Evolutionary conservation across 2,329 filamentous ascomycete species (phyloP), one percentile per base, ranked within the genome.

Genomic region (Polychaeton citri): DNA sequence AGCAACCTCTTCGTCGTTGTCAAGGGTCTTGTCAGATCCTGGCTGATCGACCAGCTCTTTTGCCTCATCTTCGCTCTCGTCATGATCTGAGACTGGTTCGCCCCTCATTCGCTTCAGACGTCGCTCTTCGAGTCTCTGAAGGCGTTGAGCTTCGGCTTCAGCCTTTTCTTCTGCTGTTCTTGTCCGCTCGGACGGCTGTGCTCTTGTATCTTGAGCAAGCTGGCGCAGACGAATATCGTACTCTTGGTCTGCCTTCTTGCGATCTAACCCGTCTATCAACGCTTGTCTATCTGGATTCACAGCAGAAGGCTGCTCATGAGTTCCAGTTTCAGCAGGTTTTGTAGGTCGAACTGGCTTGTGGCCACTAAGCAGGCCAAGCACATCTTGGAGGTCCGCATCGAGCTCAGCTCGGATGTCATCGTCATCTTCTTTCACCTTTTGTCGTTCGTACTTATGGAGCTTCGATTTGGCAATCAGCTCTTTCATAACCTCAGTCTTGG

Each of bases 391-490:
- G 28, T 85, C 83, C 55, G 87, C 79, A 57, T 98, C 86, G 12
- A 98, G 68, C 55, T 87, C 76, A 39, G 79, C 78, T 40, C 86
- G 73, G 36, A 95, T 60, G 45, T 94, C 88, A 34, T 92, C 85
- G 48, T 98, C 90, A 34, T 90, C 85, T 42, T 96, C 90, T 54
- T 94, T 95, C 19, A 76, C 76, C 41, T 84, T 79, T 60, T 98
- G 90, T 28, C 90, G 77, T 62, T 96, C 87, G 53, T 88, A 87
- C 62, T 94, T 96, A 70, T 95, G 74, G 43, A 83, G 69, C 56
- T 98, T 98, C 1, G 88, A 96, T 61, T 98, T 98, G 41, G 87
- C 84, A 46, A 98, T 95, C 42, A 98, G 72, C 59, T 98, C 92
- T 52, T 94, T 81, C 84, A 96, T 95, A 34, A 98, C 83, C 59